These are phyloP conservation scores for Panicum virgatum DNA, from an alignment of 202 grass and related monocot genomes.

Conservation along the genomic window DNA sequence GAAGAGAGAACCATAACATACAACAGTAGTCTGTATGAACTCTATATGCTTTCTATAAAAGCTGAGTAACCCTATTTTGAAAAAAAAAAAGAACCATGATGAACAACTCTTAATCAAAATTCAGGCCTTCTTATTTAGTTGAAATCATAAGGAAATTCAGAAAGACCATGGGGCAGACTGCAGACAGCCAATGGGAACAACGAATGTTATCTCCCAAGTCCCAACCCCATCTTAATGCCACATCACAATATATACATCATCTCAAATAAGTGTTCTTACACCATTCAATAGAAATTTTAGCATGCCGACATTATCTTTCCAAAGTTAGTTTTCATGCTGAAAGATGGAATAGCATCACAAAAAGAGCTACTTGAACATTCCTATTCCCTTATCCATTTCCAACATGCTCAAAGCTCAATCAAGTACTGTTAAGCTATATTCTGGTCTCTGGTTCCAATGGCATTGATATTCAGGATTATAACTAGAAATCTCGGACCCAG, in stretches of 20 bases:
- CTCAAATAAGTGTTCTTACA: neutral
- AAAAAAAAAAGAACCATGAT: neutral
- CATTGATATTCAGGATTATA: neutral
- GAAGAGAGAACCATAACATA: too few species aligned
- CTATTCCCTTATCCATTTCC: neutral
- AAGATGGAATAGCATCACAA: neutral
- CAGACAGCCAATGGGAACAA: slow-evolving; percentile 9
- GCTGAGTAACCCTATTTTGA: too few species aligned
- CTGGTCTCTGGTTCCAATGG: neutral
- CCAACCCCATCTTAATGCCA: neutral
- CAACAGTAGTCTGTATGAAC: too few species aligned
- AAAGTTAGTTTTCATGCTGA: neutral
- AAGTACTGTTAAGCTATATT: slow-evolving; percentile 4
- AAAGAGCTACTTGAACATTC: neutral
- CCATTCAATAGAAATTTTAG: neutral
- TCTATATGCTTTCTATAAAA: too few species aligned
- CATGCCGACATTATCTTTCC: neutral
- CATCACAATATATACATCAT: slow-evolving; percentile 1
- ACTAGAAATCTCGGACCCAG: neutral
- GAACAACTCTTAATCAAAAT: neutral
- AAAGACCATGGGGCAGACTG: too few species aligned
- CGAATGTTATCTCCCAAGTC: neutral
- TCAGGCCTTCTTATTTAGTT: neutral
- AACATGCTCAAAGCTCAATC: neutral
- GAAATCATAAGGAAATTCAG: neutral